A percentile compares a stretch with the other conserved stretches of the same genome.
phyloP scores from a whole-genome alignment of 2,329 filamentous ascomycete species.

The Colletotrichum cuscutae region DNA sequence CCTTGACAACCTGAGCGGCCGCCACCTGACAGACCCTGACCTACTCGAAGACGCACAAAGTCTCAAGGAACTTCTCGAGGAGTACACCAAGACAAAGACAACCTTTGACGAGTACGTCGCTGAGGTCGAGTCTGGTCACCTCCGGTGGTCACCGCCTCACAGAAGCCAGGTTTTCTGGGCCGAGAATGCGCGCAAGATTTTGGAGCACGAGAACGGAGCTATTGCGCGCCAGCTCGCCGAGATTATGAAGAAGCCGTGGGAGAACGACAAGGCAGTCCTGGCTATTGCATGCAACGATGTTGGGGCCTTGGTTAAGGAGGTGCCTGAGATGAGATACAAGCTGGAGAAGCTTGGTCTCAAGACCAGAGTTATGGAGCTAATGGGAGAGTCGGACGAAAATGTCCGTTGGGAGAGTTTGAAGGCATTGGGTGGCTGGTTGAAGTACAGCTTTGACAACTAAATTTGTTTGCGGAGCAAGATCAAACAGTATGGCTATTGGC shows the following conservation, averaged over 20 bases:
- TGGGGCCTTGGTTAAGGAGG: conserved; percentile 87
- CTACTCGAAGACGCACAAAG: conserved; percentile 70
- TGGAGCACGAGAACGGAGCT: conserved; percentile 84
- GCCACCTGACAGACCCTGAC: conserved; percentile 73
- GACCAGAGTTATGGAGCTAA: conserved; percentile 89
- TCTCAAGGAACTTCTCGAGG: conserved; percentile 71
- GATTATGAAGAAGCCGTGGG: conserved; percentile 79
- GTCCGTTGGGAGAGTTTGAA: conserved; percentile 93
- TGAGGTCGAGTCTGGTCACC: conserved; percentile 85
- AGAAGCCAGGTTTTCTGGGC: conserved; percentile 89
- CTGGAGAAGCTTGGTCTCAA: conserved; percentile 89
- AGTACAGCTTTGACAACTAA: conserved; percentile 67
- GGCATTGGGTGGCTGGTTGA: conserved; percentile 76
- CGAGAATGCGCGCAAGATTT: conserved; percentile 87
- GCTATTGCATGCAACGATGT: conserved; percentile 95
- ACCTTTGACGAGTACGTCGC: conserved; percentile 91
- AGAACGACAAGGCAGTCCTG: conserved; percentile 86
- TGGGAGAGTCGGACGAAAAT: conserved; percentile 88
- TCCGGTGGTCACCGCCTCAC: conserved; percentile 94
- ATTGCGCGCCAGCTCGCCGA: conserved; percentile 85
- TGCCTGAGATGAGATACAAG: conserved; percentile 82
- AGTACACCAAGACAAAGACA: conserved; percentile 76
- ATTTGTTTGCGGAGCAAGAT: background rate
- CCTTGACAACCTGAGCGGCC: conserved; percentile 70
- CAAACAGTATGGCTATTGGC: conserved; percentile 1